Evolutionary conservation across 2,329 filamentous ascomycete genomes (phyloP), one percentile per base, ranked within the genome.

Genomic region (Fonsecaea pedrosoi): DNA sequence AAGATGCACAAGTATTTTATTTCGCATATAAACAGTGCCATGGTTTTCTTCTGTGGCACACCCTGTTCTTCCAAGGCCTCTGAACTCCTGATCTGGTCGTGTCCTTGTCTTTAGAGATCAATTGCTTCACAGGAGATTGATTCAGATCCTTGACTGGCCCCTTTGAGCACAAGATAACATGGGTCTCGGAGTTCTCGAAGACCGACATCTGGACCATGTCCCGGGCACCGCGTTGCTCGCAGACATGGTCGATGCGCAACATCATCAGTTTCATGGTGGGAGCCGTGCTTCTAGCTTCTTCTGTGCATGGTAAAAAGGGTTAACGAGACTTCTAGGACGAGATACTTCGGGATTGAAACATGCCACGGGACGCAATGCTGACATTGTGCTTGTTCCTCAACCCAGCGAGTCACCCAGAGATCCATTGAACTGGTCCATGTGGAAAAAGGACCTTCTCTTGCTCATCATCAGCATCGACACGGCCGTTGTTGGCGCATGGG

Each of bases 371-470:
- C 69, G 71, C 18, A 74, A 75, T 56, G 53, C 62, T 10, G 73
- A 76, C 62, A 73, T 77, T 38, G 70, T 77, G 9, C 73, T 77
- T 67, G 63, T 75, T 66, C 63, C 73, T 66, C 64, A 73, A 69
- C 72, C 73, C 42, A 72, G 74, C 32, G 76, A 77, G 40, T 72
- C 74, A 48, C 75, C 75, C 2, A 74, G 75, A 61, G 75, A 75
- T 63, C 76, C 75, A 25, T 62, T 75, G 64, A 73, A 74, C 69
- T 74, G 74, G 74, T 71, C 72, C 65, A 59, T 64, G 25, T 77
- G 65, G 71, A 80, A 79, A 69, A 82, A 82, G 65, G 77, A 80
- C 69, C 64, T 77, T 2, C 79, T 79, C 66, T 64, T 80, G 10
- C 72, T 78, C 56, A 75, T 80, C 45, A 77, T 80, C 60, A 75